These are phyloP conservation scores for Lachnellula arida DNA, from an alignment of 2,329 filamentous ascomycete species.

Conservation along the genomic window DNA sequence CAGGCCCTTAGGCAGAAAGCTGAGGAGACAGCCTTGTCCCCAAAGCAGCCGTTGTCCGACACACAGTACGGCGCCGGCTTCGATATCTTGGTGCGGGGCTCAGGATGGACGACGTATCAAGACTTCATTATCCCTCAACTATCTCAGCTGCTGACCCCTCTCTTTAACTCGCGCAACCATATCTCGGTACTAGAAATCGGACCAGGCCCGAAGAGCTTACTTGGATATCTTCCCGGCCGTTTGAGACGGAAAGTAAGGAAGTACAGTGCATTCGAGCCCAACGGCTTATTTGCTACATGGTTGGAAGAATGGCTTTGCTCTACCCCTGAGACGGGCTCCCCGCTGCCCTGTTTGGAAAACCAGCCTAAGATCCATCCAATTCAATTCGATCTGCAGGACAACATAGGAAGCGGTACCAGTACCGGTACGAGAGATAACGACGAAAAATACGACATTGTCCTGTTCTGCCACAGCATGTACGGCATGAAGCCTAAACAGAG, in stretches of 20 bases:
- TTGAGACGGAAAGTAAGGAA: conserved; percentile 41
- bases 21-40: conserved; percentile 4
- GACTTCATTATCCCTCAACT: conserved; percentile 26
- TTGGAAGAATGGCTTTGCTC: conserved; percentile 41
- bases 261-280: conserved; percentile 46
- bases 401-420: conserved; percentile 17
- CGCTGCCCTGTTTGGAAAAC: conserved; percentile 40
- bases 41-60: conserved; percentile 16
- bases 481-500: conserved; percentile 47
- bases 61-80: conserved; percentile 19
- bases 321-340: conserved; percentile 26
- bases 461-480: conserved; percentile 63
- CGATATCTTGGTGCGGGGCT: conserved; percentile 15
- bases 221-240: conserved; percentile 42
- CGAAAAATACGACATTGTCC: conserved; percentile 47
- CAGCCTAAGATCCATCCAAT: conserved; percentile 35
- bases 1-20: conserved; percentile 14
- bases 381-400: conserved; percentile 36
- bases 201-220: conserved; percentile 51
- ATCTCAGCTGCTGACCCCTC: conserved; percentile 22
- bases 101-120: conserved; percentile 21
- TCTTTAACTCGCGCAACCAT: conserved; percentile 37
- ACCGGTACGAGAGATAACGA: conserved; percentile 21
- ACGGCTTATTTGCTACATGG: conserved; percentile 35
- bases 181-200: conserved; percentile 57